Base-by-base conservation (phyloP, 2,329 filamentous ascomycete species). In the Talaromyces piceae region DNA sequence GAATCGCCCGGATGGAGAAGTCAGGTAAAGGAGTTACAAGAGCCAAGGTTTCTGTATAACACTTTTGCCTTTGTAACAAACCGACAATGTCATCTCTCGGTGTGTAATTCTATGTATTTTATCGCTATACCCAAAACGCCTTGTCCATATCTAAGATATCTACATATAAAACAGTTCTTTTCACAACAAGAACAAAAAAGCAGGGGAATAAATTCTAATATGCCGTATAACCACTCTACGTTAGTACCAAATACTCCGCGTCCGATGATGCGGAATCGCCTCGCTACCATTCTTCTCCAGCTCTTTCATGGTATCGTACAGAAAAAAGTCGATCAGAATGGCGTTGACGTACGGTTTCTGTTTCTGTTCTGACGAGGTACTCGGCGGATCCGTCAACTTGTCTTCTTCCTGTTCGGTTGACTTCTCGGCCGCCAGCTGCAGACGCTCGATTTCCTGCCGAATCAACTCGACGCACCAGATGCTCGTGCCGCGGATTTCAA, bases 391-490 rank as follows among this genome's bases (percentile, higher is more conserved):
- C 20, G 39, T 31, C 23, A 13, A 2, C 11, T 23, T 18, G 6
- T 27, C 48, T 22, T 20, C 7, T 22, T 52, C 6, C 11, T 48
- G 28, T 41, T 53, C 43, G 9, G 26, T 25, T 26, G 45, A 39
- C 7, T 18, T 25, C 18, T 41, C 47, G 25, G 28, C 45, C 2
- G 41, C 45, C 1, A 90, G 87, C 61, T 96, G 82, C 12, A 81
- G 69, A 43, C 76, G 79, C 51, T 84, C 63, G 47, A 98, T 97
- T 66, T 96, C 88, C 28, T 86, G 79, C 49, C 83, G 78, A 57
- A 98, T 86, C 56, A 96, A 73, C 67, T 98, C 93, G 1, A 97
- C 87, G 55, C 88, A 93, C 91, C 91, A 97, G 58, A 98, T 95
- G 62, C 88, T 95, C 65, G 90, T 93, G 12, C 88, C 91, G 70